A percentile compares a stretch with the other conserved stretches of the same genome.
Conservation (phyloP, 1,284 basidiomycete genomes). For the Ustilago nuda region DNA sequence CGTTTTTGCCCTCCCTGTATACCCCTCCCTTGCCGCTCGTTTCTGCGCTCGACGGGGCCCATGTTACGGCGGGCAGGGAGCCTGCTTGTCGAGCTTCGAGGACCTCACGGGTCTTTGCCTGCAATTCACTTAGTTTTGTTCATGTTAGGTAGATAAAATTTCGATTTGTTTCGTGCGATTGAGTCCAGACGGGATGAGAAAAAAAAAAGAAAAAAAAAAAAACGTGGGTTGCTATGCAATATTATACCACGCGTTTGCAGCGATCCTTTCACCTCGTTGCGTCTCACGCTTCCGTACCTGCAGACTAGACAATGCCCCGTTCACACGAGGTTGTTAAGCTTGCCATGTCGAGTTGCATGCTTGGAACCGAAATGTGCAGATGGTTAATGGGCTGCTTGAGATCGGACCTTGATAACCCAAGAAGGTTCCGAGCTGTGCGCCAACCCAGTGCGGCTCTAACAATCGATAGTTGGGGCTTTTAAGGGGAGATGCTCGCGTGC, state of each 20-base stretch:
- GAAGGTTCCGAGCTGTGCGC: not conserved
- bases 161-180: too few relatives aligned
- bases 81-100: too few relatives aligned
- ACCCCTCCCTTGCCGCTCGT: too few relatives aligned
- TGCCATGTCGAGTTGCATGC: not conserved
- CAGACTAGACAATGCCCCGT: not conserved
- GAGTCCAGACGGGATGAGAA: too few relatives aligned
- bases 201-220: not conserved
- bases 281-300: not conserved
- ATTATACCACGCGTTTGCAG: not conserved
- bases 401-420: not conserved
- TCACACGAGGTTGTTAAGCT: not conserved
- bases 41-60: too few relatives aligned
- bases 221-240: not conserved
- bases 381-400: not conserved
- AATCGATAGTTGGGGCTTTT: too few relatives aligned
- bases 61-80: too few relatives aligned
- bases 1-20: too few relatives aligned
- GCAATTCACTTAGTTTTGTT: too few relatives aligned
- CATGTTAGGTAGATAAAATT: too few relatives aligned
- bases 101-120: too few relatives aligned
- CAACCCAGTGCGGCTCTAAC: not conserved
- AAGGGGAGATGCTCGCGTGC: slow-evolving; percentile 3
- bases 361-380: not conserved
- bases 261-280: not conserved